Evolutionary conservation across 108 stramenopile genomes (phyloP), one percentile per base, ranked within the genome.

Genomic region (Cylindrotheca fusiformis): DNA sequence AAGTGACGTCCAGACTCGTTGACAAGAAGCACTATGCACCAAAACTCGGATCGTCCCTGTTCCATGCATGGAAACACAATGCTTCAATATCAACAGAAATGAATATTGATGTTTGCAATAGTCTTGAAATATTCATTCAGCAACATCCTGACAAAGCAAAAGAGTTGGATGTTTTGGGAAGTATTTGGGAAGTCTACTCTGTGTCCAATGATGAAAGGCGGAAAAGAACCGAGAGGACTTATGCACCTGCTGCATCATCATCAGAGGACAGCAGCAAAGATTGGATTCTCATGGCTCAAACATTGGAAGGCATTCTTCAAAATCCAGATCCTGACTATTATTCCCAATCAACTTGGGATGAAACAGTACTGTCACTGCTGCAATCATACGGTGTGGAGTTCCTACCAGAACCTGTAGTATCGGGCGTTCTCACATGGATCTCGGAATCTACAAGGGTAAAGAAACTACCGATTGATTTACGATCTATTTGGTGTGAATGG

Each of bases 1-100:
- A 65, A 52, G 71, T 65, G 14, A 59, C 56, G 4, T 5, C 51
- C 12, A 50, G 63, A 52, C 23, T 63, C 36, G 36, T 41, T 41
- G 36, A 41, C 10, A 41, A 14, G 29, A 3, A 26, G 19, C 22
- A 20, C 36, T 63, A 52, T 33, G 52, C 60, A 2, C 4, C 18
- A 14, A 28, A 47, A 8, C 12, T 60, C 12, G 60, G 46, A 48
- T 5, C 27, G 48, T 4, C 19, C 3, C 22, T 60, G 5, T 48
- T 60, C 25, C 12, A 47, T 8, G 21, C 27, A 2, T 60, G 47
- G 46, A 48, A 20, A 52, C 6, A 6, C 50, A 52, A 14, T 20
- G 21, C n/a, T n/a, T n/a, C n/a, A n/a, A n/a, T n/a, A n/a, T n/a
- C n/a, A n/a, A n/a, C n/a, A n/a, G n/a, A 12, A 2, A 21, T 58